phyloP scores from a whole-genome alignment of 805 yeast species.

The Danielozyma ontarioensis region DNA sequence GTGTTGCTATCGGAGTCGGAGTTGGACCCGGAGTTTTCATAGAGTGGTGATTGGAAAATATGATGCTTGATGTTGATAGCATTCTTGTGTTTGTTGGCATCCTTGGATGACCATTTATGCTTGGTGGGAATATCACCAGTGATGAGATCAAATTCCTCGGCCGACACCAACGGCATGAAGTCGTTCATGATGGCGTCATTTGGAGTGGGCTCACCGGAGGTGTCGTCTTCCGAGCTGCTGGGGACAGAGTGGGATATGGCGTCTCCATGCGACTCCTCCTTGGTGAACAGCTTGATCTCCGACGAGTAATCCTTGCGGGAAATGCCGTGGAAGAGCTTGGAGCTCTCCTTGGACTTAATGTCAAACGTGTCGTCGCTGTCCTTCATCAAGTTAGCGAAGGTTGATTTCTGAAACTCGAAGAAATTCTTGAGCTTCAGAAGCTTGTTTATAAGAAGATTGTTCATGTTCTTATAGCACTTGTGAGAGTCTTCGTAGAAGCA shows the following conservation, averaged over 20 bases:
- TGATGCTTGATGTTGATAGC: constrained; percentile 26
- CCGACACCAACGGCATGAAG: constrained; percentile 36
- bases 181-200: constrained; percentile 20
- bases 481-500: constrained; percentile 34
- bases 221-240: constrained; percentile 1
- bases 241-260: neutral
- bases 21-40: constrained; percentile 33
- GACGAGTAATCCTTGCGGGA: constrained; percentile 22
- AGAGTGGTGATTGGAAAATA: constrained; percentile 35
- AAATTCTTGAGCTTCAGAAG: constrained; percentile 34
- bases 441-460: constrained; percentile 24
- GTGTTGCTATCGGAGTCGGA: constrained; percentile 28
- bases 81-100: constrained; percentile 10
- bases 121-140: constrained; percentile 35
- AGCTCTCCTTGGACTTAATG: constrained; percentile 20
- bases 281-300: constrained; percentile 26
- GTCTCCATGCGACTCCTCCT: constrained; percentile 3
- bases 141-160: constrained; percentile 33
- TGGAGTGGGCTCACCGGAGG: neutral
- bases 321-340: constrained; percentile 21
- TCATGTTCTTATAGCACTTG: constrained; percentile 27
- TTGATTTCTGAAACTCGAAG: constrained; percentile 28
- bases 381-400: constrained; percentile 15
- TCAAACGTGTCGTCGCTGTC: constrained; percentile 15
- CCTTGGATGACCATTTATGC: constrained; percentile 11